Evolutionary conservation across 805 yeast species (phyloP), one percentile per base, ranked within the genome.

Genomic region (Barnettozyma sp.): DNA sequence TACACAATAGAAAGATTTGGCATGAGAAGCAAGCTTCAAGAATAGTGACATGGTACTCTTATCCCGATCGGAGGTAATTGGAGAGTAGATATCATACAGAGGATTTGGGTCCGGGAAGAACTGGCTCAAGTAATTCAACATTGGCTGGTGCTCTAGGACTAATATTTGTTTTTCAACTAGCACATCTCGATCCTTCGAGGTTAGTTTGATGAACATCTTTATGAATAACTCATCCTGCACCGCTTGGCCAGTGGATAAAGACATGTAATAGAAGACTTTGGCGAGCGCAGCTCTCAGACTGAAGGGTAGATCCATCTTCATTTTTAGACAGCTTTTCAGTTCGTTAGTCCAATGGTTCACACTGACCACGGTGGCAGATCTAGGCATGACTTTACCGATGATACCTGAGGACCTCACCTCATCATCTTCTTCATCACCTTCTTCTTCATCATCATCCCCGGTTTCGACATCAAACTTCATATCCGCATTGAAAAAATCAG

Each of bases 291-390:
- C 66, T 36, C 87, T 70, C 31, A 78, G 58, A 2, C 65, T 45
- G 10, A 85, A 48, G 0, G 98, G 97, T 62, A 90, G 68, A 35
- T 81, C 82, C 49, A 82, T 76, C 48, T 84, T 83, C 76, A 82
- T 78, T 47, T 72, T 73, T 36, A 86, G 56, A 73, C 95, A 81
- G 26, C 81, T 78, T 34, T 75, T 71, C 43, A 90, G 66, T 55
- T 87, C 97, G 36, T 81, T 78, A 0, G 96, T 81, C 95, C 96
- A 88, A 40, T 81, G 83, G 35, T 79, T 70, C 7, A 86, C 80
- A 30, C 78, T 71, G 6, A 82, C 76, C 6, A 84, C 79, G 0
- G 92, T 75, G 0, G 92, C 82, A 1, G 85, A 75, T 45, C 71
- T 68, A 2, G 82, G 75, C 2, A 78, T 68, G 8, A 76, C 68